These are phyloP conservation scores for Verticillium klebahnii DNA, from an alignment of 2,329 filamentous ascomycete genomes.

Conservation along the genomic window DNA sequence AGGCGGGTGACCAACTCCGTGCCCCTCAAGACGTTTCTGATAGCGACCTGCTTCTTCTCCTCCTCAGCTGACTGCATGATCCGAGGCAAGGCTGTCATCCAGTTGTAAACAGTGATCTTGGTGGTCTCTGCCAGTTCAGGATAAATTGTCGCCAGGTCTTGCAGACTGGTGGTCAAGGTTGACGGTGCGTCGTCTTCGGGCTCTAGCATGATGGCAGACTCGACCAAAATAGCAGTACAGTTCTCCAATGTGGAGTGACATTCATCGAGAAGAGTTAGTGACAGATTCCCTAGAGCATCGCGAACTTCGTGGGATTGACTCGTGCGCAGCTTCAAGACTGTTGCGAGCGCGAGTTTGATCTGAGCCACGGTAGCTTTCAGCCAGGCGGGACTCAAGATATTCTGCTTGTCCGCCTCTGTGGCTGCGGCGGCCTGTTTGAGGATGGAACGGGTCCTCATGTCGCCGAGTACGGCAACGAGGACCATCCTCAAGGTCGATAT, in stretches of 20 bases:
- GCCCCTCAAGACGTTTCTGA: slow-evolving; percentile 73
- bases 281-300: slow-evolving; percentile 63
- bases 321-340: slow-evolving; percentile 68
- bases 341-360: slow-evolving; percentile 76
- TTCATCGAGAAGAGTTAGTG: slow-evolving; percentile 70
- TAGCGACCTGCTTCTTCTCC: slow-evolving; percentile 63
- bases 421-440: slow-evolving; percentile 15
- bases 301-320: slow-evolving; percentile 68
- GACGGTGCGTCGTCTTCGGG: slow-evolving; percentile 37
- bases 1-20: slow-evolving; percentile 61
- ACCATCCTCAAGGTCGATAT: slow-evolving; percentile 54
- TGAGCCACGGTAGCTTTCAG: slow-evolving; percentile 74
- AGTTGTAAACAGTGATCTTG: slow-evolving; percentile 70
- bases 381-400: slow-evolving; percentile 56
- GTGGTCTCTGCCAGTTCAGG: slow-evolving; percentile 57
- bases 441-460: slow-evolving; percentile 48
- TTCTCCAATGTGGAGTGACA: slow-evolving; percentile 70
- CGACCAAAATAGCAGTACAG: slow-evolving; percentile 67
- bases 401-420: slow-evolving; percentile 22
- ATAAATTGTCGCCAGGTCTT: slow-evolving; percentile 59
- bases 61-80: slow-evolving; percentile 84
- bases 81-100: slow-evolving; percentile 75
- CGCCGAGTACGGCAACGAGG: slow-evolving; percentile 51
- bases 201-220: slow-evolving; percentile 71
- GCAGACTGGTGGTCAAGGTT: slow-evolving; percentile 45